These are phyloP conservation scores for Ganoderma resinaceum DNA, from an alignment of 1,284 basidiomycete species.

Conservation along the genomic window DNA sequence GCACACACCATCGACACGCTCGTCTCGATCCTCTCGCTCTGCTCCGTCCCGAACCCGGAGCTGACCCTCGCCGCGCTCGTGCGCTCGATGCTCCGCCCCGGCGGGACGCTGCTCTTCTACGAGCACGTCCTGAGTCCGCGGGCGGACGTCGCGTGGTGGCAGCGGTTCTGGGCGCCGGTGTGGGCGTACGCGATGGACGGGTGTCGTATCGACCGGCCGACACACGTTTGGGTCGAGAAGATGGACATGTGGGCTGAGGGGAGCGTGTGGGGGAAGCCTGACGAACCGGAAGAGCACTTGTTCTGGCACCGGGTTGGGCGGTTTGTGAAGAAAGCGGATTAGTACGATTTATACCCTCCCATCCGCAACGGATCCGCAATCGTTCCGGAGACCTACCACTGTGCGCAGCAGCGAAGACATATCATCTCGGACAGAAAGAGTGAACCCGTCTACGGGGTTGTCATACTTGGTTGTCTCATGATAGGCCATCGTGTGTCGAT, in stretches of 20 bases:
- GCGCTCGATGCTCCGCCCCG: conserved; percentile 56
- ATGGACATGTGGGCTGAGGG: conserved; percentile 51
- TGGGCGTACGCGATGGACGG: conserved; percentile 50
- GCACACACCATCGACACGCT: conserved; percentile 54
- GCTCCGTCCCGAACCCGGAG: conserved; percentile 61
- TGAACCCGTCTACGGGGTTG: too few species aligned
- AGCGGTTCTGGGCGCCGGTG: conserved; percentile 70
- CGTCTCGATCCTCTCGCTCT: conserved; percentile 66
- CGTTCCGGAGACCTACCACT: too few species aligned
- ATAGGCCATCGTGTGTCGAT: too few species aligned
- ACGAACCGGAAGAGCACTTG: conserved; percentile 53
- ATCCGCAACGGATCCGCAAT: too few species aligned
- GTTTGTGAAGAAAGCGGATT: conserved; percentile 50
- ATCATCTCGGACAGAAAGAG: too few species aligned
- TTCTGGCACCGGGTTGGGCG: conserved; percentile 65
- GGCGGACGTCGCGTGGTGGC: conserved; percentile 68
- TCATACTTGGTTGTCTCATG: too few species aligned
- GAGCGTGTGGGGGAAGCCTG: conserved; percentile 53
- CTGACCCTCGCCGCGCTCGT: conserved; percentile 51
- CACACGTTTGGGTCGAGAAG: conserved; percentile 57
- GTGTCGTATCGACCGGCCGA: conserved; percentile 50
- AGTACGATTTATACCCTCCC: background rate
- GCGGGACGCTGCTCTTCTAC: conserved; percentile 67
- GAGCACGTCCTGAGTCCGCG: conserved; percentile 67
- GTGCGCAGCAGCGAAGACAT: too few species aligned